Evolutionary conservation across 2,329 filamentous ascomycete genomes (phyloP), one percentile per base, ranked within the genome.

Genomic region (Phaeosphaeriaceae sp.): DNA sequence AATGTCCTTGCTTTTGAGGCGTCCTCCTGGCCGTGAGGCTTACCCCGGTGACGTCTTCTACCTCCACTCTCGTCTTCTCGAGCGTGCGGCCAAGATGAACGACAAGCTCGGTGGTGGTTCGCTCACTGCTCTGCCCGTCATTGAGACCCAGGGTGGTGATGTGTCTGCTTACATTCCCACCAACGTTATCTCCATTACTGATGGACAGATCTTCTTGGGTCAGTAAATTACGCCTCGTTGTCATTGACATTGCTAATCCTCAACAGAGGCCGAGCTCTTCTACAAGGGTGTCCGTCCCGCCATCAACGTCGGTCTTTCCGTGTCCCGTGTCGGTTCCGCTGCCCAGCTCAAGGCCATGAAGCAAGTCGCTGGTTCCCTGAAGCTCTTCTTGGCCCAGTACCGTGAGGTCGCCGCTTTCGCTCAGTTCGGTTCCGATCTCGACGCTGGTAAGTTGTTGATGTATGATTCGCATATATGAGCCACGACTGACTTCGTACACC

Each of bases 281-380:
- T 98, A 97, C 92, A 99, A 99, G 92, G 95, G 95, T 96, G 85
- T 99, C 84, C 94, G 95, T 80, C 95, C 95, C 76, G 95, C 95
- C 85, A 99, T 99, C 84, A 99, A 99, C 89, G 95, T 99, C 91
- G 95, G 95, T 95, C 92, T 99, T 75, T 99, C 95, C 77, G 95
- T 99, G 76, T 99, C 95, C 74, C 95, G 95, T 92, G 95, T 99
- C 90, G 95, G 95, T 82, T 99, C 95, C 79, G 92, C 95, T 81
- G 95, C 95, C 80, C 95, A 99, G 89, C 89, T 98, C 83, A 99
- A 98, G 92, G 93, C 95, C 85, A 99, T 99, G 95, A 99, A 99
- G 90, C 95, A 99, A 88, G 95, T 99, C 76, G 95, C 95, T 78
- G 95, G 95, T 89, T 98, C 94, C 73, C 88, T 99, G 80, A 99